Base-by-base conservation (phyloP, 192 early-diverging fungal genomes). In the Backusella parvicylindrica region DNA sequence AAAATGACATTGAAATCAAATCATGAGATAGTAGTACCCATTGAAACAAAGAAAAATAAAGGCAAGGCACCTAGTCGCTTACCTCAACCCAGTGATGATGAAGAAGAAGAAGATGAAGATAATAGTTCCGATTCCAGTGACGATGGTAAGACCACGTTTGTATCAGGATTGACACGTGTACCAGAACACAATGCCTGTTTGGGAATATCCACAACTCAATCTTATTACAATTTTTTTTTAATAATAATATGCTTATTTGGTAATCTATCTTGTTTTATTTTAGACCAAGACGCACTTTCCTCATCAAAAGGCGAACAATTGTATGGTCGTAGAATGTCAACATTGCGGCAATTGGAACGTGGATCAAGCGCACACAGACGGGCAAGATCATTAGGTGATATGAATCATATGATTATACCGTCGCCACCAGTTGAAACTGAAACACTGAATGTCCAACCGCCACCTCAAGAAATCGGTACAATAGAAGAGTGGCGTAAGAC, bases 11-110 rank as follows among this genome's bases (percentile, higher is more conserved):
- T 28, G 26, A 60, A 60, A 60, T 60, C 53, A 60, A 60, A 15
- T 60, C 26, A 28, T 60, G 53, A 60, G 28, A 28, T 18, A 47
- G 7, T 21, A 0, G 21, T 12, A 9, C 30, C 68, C 15, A 47
- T 28, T 43, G 53, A 56, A 60, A 15, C 64, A 70, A 66, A 47
- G 43, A 47, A n/a, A 47, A n/a, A 47, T 16, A 47, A 64, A 66
- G 69, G 56, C 40, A 63, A 77, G n/a, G 36, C 4, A 7, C 30
- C 64, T 16, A 35, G 15, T 33, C 74, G 31, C 15, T 26, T 31
- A 53, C 68, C 68, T 26, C 53, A 76, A 30, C 41, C 77, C 6
- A 75, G 73, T 50, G 77, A 76, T 35, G 73, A 72, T 47, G 78
- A 75, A 43, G 47, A 35, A 28, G 71, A 28, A 26, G 71, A 73